Percentiles rank a stretch among this genome's conserved stretches.
phyloP scores from a whole-genome alignment of 805 yeast species.

The Barnettozyma siamensis region DNA sequence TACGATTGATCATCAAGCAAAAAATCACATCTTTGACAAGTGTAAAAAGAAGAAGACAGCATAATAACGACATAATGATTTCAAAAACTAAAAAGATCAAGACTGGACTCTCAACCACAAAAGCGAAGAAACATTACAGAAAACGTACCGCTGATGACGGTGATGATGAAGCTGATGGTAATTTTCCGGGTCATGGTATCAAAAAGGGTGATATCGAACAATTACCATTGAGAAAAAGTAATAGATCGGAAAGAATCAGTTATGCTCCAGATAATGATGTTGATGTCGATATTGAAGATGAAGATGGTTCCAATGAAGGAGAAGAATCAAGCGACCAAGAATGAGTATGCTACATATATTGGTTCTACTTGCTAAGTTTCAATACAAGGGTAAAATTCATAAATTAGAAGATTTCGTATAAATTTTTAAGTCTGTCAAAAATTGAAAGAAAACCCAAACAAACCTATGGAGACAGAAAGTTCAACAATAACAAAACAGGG shows the following conservation, averaged over 20 bases:
- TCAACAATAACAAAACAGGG: no score
- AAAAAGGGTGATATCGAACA: not conserved
- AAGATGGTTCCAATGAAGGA: not conserved
- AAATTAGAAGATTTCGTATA: no score
- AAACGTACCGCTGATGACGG: slow-evolving; percentile 12
- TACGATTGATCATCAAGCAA: slow-evolving; percentile 29
- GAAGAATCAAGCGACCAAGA: slow-evolving; percentile 2
- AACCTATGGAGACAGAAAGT: no score
- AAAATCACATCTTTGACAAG: slow-evolving; percentile 27
- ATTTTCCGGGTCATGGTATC: not conserved
- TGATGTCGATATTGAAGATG: not conserved
- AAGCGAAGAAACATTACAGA: slow-evolving; percentile 11
- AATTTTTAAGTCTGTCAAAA: no score
- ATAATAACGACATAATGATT: slow-evolving; percentile 7
- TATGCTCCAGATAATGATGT: slow-evolving; percentile 26
- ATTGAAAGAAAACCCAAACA: no score
- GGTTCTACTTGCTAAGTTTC: no score
- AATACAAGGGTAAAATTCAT: no score
- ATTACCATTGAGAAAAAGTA: slow-evolving; percentile 42
- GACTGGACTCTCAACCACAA: slow-evolving; percentile 4
- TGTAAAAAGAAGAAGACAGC: slow-evolving; percentile 13
- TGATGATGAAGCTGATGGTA: slow-evolving; percentile 4
- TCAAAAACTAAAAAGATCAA: slow-evolving; percentile 19
- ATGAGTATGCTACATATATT: not conserved
- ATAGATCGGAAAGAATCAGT: slow-evolving; percentile 30